phyloP scores from a whole-genome alignment of 192 early-diverging fungal species.

The Entomortierella parvispora region DNA sequence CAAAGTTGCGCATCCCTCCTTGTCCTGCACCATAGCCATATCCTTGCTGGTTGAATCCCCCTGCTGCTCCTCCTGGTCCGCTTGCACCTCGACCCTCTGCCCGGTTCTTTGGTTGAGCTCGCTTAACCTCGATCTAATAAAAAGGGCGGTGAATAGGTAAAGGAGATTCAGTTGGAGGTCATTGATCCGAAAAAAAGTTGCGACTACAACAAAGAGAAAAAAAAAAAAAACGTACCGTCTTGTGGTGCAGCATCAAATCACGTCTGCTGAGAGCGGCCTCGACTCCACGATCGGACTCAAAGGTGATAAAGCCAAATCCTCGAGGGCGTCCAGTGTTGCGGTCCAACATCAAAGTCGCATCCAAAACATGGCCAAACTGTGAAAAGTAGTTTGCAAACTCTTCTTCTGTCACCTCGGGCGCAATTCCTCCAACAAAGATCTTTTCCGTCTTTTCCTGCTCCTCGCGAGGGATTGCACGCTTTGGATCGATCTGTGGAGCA shows the following conservation, averaged over 20 bases:
- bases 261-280: conserved; percentile 78
- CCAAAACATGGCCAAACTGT: conserved; percentile 85
- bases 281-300: conserved; percentile 78
- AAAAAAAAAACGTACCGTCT: conserved; percentile 61
- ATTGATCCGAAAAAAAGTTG: background rate
- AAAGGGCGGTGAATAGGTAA: background rate
- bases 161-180: background rate
- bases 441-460: conserved; percentile 86
- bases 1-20: conserved; percentile 48
- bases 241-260: conserved; percentile 78
- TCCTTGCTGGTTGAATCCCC: conserved; percentile 31
- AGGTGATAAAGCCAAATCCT: conserved; percentile 96
- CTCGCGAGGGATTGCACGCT: conserved; percentile 75
- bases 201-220: too few species aligned
- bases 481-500: conserved; percentile 80
- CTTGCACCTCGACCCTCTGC: conserved; percentile 24
- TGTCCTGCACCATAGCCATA: conserved; percentile 30
- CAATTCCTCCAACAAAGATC: conserved; percentile 93
- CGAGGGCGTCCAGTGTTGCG: conserved; percentile 87
- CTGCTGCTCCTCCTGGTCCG: conserved; percentile 42
- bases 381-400: conserved; percentile 87
- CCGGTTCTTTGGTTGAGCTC: conserved; percentile 74
- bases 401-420: conserved; percentile 86
- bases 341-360: conserved; percentile 89
- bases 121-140: conserved; percentile 74